phyloP scores from a whole-genome alignment of 2,329 filamentous ascomycete genomes.

The Ascocoryne sarcoides region DNA sequence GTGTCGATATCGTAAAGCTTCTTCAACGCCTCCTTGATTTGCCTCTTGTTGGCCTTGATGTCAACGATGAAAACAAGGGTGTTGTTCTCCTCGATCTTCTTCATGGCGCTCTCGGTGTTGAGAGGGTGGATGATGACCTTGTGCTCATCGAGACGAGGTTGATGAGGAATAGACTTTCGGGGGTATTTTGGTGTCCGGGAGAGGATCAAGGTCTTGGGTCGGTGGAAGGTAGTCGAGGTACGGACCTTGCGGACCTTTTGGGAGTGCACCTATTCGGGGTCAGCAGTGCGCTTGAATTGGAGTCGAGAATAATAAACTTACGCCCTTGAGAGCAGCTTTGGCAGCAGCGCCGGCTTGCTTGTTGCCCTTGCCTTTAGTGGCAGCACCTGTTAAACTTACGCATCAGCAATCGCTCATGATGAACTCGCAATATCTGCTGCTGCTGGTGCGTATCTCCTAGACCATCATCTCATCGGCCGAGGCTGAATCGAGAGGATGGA shows the following conservation, averaged over 20 bases:
- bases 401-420: constrained; percentile 65
- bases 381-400: constrained; percentile 46
- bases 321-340: constrained; percentile 92
- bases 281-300: no score
- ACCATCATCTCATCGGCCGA: constrained; percentile 12
- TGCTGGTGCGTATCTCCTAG: constrained; percentile 38
- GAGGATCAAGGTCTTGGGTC: constrained; percentile 90
- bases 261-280: constrained; percentile 54
- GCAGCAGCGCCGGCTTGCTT: constrained; percentile 92
- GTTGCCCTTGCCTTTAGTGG: constrained; percentile 49
- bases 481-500: constrained; percentile 9
- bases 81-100: constrained; percentile 99
- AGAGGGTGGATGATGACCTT: constrained; percentile 97
- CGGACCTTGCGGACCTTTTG: constrained; percentile 93
- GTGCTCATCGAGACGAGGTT: constrained; percentile 89
- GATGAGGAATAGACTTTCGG: constrained; percentile 86
- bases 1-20: constrained; percentile 98
- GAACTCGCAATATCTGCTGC: constrained; percentile 72
- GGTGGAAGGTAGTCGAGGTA: constrained; percentile 90
- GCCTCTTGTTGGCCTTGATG: constrained; percentile 97
- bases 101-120: constrained; percentile 99
- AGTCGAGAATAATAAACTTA: no score
- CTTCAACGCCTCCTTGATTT: constrained; percentile 98
- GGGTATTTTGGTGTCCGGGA: constrained; percentile 92
- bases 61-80: constrained; percentile 97